A percentile compares a stretch with the other conserved stretches of the same genome.
Evolutionary conservation across 371 early-diverging fungal species (phyloP).

Genomic region (Apophysomyces trapeziformis): DNA sequence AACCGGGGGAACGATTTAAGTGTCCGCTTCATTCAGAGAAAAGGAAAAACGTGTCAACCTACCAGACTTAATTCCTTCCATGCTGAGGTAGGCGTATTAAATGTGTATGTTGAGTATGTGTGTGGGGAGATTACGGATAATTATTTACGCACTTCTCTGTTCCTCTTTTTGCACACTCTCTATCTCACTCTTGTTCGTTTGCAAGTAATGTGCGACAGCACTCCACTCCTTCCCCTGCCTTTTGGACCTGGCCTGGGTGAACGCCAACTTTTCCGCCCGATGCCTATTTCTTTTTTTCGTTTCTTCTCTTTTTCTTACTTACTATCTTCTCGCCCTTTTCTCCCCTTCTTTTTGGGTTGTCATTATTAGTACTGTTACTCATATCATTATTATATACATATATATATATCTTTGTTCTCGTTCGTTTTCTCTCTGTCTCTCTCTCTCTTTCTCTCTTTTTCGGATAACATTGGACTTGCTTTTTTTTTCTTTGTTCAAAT

Average conservation of each 20-base stretch:
- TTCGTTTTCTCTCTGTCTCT: slow-evolving; percentile 2
- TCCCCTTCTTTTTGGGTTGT: slow-evolving; percentile 11
- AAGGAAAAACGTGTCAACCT: not conserved
- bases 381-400: not conserved
- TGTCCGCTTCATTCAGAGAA: not conserved
- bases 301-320: slow-evolving; percentile 6
- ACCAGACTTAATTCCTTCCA: not conserved
- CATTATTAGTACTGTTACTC: not conserved
- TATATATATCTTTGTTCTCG: not conserved
- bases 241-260: not conserved
- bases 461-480: not conserved
- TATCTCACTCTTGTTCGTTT: too few species aligned
- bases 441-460: slow-evolving; percentile 10
- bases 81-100: too few species aligned
- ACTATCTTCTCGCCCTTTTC: slow-evolving; percentile 2
- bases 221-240: slow-evolving; percentile 12
- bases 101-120: not conserved
- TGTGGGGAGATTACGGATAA: slow-evolving; percentile 11
- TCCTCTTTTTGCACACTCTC: slow-evolving; percentile 8
- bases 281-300: slow-evolving; percentile 11
- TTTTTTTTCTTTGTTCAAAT: not conserved
- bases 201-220: not conserved
- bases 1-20: slow-evolving; percentile 9
- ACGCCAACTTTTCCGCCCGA: slow-evolving; percentile 9
- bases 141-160: not conserved